phyloP scores from a whole-genome alignment of 768 basidiomycete genomes.

The Russula vinacea region DNA sequence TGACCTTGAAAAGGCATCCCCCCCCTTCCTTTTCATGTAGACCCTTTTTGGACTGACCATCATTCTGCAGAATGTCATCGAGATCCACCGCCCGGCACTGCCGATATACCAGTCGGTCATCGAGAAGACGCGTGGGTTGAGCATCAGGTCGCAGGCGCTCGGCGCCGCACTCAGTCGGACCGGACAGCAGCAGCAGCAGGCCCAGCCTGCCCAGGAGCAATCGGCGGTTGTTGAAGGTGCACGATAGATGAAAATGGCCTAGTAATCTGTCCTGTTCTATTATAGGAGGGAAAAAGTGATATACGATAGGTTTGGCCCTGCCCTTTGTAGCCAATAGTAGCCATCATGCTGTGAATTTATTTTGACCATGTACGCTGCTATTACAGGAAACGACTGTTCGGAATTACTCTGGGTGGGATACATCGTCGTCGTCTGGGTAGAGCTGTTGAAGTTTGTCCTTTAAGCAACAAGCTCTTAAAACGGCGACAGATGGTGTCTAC shows the following conservation, averaged over 20 bases:
- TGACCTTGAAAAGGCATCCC: conserved; percentile 82
- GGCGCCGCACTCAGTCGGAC: conserved; percentile 66
- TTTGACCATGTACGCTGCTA: background rate
- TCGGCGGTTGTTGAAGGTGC: conserved; percentile 32
- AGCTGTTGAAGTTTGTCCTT: conserved; percentile 5
- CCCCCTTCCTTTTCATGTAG: background rate
- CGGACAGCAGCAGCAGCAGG: conserved; percentile 24
- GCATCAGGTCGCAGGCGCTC: conserved; percentile 86
- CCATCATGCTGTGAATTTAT: background rate
- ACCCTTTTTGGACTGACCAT: conserved; percentile 23
- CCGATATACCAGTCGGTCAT: conserved; percentile 93
- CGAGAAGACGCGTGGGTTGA: conserved; percentile 90
- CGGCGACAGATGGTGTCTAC: conserved; percentile 35
- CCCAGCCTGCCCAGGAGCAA: conserved; percentile 27
- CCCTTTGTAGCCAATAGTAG: background rate
- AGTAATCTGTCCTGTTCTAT: conserved; percentile 7
- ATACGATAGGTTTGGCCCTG: conserved; percentile 1
- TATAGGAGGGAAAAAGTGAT: conserved; percentile 2
- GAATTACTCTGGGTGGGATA: background rate
- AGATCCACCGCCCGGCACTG: conserved; percentile 85
- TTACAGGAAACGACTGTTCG: background rate
- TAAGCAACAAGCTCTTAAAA: background rate
- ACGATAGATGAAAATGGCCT: conserved; percentile 25
- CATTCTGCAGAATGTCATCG: conserved; percentile 81
- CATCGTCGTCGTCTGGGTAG: conserved; percentile 17